These are phyloP conservation scores for Yamadazyma pseudoaaseri DNA, from an alignment of 1,139 yeast species.

Conservation along the genomic window DNA sequence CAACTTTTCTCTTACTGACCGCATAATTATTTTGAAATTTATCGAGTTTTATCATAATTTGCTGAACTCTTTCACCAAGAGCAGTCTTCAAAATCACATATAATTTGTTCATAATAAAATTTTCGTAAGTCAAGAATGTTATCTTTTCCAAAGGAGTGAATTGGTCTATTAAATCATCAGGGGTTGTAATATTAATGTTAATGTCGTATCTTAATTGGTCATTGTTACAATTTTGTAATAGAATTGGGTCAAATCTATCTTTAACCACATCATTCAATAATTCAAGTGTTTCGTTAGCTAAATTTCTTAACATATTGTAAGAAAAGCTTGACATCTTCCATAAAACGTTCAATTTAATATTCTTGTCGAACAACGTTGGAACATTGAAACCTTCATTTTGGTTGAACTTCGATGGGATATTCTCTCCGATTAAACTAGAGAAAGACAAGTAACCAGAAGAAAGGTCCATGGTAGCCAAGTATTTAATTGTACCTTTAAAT, in stretches of 20 bases:
- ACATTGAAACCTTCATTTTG: conserved; percentile 60
- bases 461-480: conserved; percentile 76
- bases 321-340: conserved; percentile 80
- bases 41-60: conserved; percentile 40
- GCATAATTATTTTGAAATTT: conserved; percentile 34
- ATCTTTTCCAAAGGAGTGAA: conserved; percentile 77
- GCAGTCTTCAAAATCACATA: conserved; percentile 61
- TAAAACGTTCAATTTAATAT: conserved; percentile 69
- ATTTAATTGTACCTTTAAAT: conserved; percentile 83
- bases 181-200: conserved; percentile 48
- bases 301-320: conserved; percentile 57
- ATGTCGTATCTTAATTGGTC: conserved; percentile 67
- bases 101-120: conserved; percentile 60
- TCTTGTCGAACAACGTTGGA: conserved; percentile 77
- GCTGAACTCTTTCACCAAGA: conserved; percentile 61
- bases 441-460: conserved; percentile 65
- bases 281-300: conserved; percentile 67
- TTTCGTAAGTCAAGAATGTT: conserved; percentile 67
- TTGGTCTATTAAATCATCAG: conserved; percentile 36
- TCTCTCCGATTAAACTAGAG: conserved; percentile 55
- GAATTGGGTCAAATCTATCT: conserved; percentile 86
- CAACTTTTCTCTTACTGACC: conserved; percentile 58
- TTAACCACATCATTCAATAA: conserved; percentile 75
- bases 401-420: conserved; percentile 46
- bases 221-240: conserved; percentile 59